Percentiles rank a stretch among this genome's conserved stretches.
Evolutionary conservation across 164 flowering plant species (phyloP).

Genomic region (Nymphaea colorata): DNA sequence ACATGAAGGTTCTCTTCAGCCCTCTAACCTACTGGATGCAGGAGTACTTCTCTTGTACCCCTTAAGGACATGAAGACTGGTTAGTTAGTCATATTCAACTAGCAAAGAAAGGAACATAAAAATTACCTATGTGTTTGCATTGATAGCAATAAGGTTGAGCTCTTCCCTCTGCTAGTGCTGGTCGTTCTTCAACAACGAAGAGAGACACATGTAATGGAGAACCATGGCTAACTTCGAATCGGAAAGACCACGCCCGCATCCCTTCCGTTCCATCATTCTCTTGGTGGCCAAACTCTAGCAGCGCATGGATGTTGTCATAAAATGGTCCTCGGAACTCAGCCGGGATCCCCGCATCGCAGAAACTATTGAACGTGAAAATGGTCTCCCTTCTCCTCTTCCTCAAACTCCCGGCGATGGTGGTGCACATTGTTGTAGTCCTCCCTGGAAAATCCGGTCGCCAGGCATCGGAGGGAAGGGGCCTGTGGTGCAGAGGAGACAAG

Average conservation of each 20-base stretch:
- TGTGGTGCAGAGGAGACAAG: background rate
- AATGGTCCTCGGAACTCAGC: conserved; percentile 48
- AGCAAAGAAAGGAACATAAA: background rate
- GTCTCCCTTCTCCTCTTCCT: conserved; percentile 55
- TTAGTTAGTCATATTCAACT: too few relatives aligned
- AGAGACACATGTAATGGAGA: conserved; percentile 47
- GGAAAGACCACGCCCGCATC: conserved; percentile 68
- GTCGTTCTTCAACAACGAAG: conserved; percentile 50
- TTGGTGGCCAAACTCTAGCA: conserved; percentile 48
- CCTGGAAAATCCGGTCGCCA: background rate
- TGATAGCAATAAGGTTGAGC: conserved; percentile 49
- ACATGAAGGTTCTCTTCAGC: too few relatives aligned
- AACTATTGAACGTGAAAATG: conserved; percentile 56
- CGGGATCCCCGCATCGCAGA: conserved; percentile 63
- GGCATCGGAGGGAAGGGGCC: background rate
- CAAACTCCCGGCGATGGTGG: conserved; percentile 9
- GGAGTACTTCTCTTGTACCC: too few relatives aligned
- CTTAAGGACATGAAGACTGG: too few relatives aligned
- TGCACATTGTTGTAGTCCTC: background rate
- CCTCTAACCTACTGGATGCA: too few relatives aligned
- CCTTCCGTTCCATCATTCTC: conserved; percentile 25
- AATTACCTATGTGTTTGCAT: conserved; percentile 67
- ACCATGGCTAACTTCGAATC: conserved; percentile 60
- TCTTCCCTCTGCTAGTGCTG: conserved; percentile 25
- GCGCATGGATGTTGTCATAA: conserved; percentile 41